These are phyloP conservation scores for Cystobasidium ongulense DNA, from an alignment of 768 basidiomycete genomes.

Conservation along the genomic window DNA sequence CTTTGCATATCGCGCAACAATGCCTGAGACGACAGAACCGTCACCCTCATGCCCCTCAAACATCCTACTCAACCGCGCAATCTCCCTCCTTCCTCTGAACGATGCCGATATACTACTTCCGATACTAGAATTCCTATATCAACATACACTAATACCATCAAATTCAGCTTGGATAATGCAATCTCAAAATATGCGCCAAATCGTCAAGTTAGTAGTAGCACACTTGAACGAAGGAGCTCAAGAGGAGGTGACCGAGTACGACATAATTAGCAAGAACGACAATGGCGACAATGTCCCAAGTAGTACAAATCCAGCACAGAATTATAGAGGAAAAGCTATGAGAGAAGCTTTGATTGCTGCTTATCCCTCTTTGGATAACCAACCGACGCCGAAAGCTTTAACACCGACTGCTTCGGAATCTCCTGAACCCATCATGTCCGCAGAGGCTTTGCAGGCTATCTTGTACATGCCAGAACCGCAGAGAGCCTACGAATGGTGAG, in stretches of 20 bases:
- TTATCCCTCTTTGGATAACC: conserved; percentile 13
- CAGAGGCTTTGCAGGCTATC: conserved; percentile 42
- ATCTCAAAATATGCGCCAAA: conserved; percentile 32
- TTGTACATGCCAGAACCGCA: conserved; percentile 61
- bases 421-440: not conserved
- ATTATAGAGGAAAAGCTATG: conserved; percentile 50
- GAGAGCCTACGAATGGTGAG: conserved; percentile 73
- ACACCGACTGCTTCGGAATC: not conserved
- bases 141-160: conserved; percentile 37
- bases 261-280: conserved; percentile 23
- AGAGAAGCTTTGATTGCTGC: conserved; percentile 59
- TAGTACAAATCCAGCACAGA: conserved; percentile 6
- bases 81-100: conserved; percentile 36
- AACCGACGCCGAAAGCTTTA: not conserved
- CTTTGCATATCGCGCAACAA: conserved; percentile 29
- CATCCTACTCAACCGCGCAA: conserved; percentile 36
- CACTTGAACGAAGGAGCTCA: conserved; percentile 32
- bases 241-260: conserved; percentile 33
- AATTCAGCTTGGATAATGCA: conserved; percentile 35
- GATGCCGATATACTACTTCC: conserved; percentile 36
- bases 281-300: not conserved
- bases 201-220: conserved; percentile 33
- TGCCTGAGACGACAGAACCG: not conserved
- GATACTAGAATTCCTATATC: conserved; percentile 41
- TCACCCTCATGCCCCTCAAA: conserved; percentile 29